Evolutionary conservation across 1,284 basidiomycete genomes (phyloP), one percentile per base, ranked within the genome.

Genomic region (Mycosarcoma mackinlayi): DNA sequence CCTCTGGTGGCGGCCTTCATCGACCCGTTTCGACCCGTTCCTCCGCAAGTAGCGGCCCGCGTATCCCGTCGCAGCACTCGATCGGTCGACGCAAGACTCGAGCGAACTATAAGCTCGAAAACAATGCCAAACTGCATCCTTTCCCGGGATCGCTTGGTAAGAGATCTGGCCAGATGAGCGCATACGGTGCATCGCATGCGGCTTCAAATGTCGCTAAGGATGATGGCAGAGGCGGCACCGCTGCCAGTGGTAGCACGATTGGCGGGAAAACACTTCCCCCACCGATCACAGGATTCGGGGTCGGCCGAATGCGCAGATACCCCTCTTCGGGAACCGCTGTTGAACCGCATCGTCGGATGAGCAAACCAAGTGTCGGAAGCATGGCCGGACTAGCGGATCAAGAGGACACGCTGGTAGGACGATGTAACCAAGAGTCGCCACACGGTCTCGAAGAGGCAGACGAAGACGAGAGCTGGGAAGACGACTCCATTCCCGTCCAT

Each of bases 51-150:
- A 23, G 3, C 16, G 42, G 25, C 6, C 11, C 42, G 4, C 35
- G 53, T 6, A 69, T 69, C 16, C 60, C 67, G 0, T 33, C 57
- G 2, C 33, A 44, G 4, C 54, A 61, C 28, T 62, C 58, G 1
- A 28, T 65, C 2, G 61, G 61, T 2, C 53, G 68, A 3, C 35
- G 37, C 3, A 21, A 44, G 11, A 56, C 69, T 4, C 9, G 69
- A 0, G 51, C 55, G 4, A 72, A 72, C 16, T 72, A 72, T 30
- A 50, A 33, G 39, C 25, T 66, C 14, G 69, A 72, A 9, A 55
- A 55, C 52, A 72, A 72, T 23, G 31, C 55, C 6, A 72, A 72
- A 23, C 41, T 72, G 13, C 69, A 60, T 37, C 69, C 63, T 6
- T 72, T 66, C 38, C 69, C 63, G 1, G 63, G 59, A 1, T 46